phyloP scores from a whole-genome alignment of 176 grass and related monocot genomes.

The Phoenix roebelenii region DNA sequence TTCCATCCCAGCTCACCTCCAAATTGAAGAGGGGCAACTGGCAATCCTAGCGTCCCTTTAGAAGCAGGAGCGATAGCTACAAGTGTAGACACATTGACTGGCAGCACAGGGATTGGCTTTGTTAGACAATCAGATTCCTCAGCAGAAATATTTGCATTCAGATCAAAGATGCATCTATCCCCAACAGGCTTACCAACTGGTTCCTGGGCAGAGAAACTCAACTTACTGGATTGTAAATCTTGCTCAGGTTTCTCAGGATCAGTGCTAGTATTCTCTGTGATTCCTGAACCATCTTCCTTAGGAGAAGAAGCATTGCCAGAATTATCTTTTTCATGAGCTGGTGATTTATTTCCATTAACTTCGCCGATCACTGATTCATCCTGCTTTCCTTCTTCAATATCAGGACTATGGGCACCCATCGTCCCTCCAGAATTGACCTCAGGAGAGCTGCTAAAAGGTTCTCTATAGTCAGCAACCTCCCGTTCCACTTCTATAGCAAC shows the following conservation, averaged over 20 bases:
- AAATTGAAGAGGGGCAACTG: slow-evolving; percentile 40
- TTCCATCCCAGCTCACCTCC: slow-evolving; percentile 56
- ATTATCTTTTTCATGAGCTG: slow-evolving; percentile 12
- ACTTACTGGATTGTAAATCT: not conserved
- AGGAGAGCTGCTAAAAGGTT: slow-evolving; percentile 48
- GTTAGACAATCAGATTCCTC: slow-evolving; percentile 22
- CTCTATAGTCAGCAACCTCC: slow-evolving; percentile 74
- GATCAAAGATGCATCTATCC: slow-evolving; percentile 41
- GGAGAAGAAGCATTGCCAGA: slow-evolving; percentile 50
- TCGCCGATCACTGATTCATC: slow-evolving; percentile 14
- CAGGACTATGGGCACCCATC: slow-evolving; percentile 26
- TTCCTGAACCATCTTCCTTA: slow-evolving; percentile 34
- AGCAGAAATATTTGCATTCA: slow-evolving; percentile 38
- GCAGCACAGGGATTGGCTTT: slow-evolving; percentile 23
- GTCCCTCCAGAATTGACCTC: slow-evolving; percentile 38
- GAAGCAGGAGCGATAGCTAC: slow-evolving; percentile 49
- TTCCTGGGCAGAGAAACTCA: not conserved
- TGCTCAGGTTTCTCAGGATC: slow-evolving; percentile 29
- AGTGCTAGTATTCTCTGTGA: slow-evolving; percentile 42
- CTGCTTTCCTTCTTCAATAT: slow-evolving; percentile 24
- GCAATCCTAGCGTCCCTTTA: slow-evolving; percentile 41
- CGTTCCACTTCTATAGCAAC: slow-evolving; percentile 63
- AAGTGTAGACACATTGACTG: slow-evolving; percentile 44
- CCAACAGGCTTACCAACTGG: slow-evolving; percentile 2
- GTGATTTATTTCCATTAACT: slow-evolving; percentile 34